Conservation (phyloP, 2,329 filamentous ascomycete species). For the Ambrosiella cleistominuta region DNA sequence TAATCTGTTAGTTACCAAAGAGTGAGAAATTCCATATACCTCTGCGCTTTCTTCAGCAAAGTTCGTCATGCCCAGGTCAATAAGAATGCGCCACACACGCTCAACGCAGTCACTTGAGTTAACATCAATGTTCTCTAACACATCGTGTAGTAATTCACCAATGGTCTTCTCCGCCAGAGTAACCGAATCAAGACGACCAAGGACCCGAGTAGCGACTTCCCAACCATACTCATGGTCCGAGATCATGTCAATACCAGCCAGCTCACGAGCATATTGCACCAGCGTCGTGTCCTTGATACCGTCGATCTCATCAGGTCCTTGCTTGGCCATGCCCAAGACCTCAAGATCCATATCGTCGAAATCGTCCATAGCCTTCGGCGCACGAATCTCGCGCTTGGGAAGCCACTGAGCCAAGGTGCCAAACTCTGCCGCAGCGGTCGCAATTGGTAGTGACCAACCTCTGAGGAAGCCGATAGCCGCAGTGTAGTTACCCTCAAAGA, state of each 20-base stretch:
- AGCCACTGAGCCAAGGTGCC: conserved; percentile 76
- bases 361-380: conserved; percentile 21
- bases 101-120: conserved; percentile 57
- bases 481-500: conserved; percentile 68
- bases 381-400: conserved; percentile 41
- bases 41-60: conserved; percentile 71
- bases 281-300: conserved; percentile 67
- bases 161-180: conserved; percentile 57
- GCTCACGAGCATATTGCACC: conserved; percentile 52
- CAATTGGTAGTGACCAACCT: conserved; percentile 63
- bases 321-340: conserved; percentile 51
- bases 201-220: conserved; percentile 71
- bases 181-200: conserved; percentile 63
- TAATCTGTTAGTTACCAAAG: background rate
- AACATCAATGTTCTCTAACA: conserved; percentile 44
- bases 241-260: conserved; percentile 39
- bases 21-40: conserved; percentile 32
- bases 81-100: conserved; percentile 62
- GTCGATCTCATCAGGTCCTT: conserved; percentile 39
- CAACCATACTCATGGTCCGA: conserved; percentile 50
- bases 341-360: conserved; percentile 65
- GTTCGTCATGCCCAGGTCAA: conserved; percentile 57
- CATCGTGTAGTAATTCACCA: conserved; percentile 48
- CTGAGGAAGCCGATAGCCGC: conserved; percentile 57
- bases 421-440: conserved; percentile 64